Base-by-base conservation (phyloP, 805 yeast species). In the Candida boidinii region DNA sequence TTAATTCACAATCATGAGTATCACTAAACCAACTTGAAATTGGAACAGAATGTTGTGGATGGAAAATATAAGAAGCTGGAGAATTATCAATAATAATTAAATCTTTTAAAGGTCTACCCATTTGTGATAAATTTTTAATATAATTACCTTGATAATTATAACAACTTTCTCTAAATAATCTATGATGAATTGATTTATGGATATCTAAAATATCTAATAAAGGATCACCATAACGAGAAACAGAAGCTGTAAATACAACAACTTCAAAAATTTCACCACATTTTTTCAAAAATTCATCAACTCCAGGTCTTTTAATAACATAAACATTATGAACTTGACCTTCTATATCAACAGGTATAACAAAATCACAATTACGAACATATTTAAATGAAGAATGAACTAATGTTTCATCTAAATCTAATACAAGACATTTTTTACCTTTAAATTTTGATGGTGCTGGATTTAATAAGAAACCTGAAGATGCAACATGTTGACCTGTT, bases 1-100 rank as follows among this genome's bases (percentile, higher is more conserved):
- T 58, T 48, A 92, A 68, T 66, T 92, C 99, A 54, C 88, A 88
- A 57, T 92, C 99, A 56, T 92, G 98, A 19, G 92, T 77, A 60
- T 92, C 99, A 44, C 95, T 84, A 66, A 92, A 92, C 99, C 99
- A 92, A 55, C 92, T 79, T 44, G 95, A 84, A 19, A 92, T 84
- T 17, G 99, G 99, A 19, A 92, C 81, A 7, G 97, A 94, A 62
- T 92, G 96, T 56, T 86, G 94, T 15, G 98, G 99, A 54, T 92
- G 97, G 67, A 92, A 84, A 36, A 90, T 79, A 58, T 92, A 92
- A n/a, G 96, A 85, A 3, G 97, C 95, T 1, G 99, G 97, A 3
- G 97, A 88, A 58, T 92, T 92, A 63, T 92, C 99, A 43, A 92
- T 76, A 44, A 92, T 92, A 36, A 92, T 87, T 28, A 82, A 65